Base-by-base conservation (phyloP, 139 green algal species). In the Chlorella sp. region DNA sequence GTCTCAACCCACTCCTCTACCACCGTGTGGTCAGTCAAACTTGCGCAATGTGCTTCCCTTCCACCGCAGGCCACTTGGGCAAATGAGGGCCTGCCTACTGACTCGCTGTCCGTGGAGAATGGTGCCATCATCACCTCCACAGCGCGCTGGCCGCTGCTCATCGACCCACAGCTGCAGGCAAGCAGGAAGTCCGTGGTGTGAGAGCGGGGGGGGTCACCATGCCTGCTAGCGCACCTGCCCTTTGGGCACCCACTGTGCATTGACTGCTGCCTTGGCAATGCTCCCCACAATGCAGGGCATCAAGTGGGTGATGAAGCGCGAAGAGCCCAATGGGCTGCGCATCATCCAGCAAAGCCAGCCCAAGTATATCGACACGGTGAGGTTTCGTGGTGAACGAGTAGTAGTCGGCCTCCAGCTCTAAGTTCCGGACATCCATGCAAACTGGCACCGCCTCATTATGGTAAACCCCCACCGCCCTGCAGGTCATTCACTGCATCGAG, bases 131-230 rank as follows among this genome's bases (percentile, higher is more conserved):
- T 99, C 90, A 95, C 88, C 39, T 95, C 92, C 75, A 94, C 94
- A 19, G 86, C 90, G 2, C 93, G 97, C 30, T 98, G 95, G 95
- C 89, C 94, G 16, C 93, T 99, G 34, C 96, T 99, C 91, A 97
- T 99, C 61, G 97, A 99, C 92, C 97, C 97, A 21, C 97, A 99
- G 92, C 93, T 99, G 91, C 34, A 93, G 92, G 88, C 91, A 93
- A 34, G 42, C 1, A 88, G 28, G 21, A 14, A 22, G 1, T 11
- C 32, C 22, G 11, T 42, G 40, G 28, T 66, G 40, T 64, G 40
- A 39, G 7, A 28, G n/a, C 28, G 2, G 24, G 14, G 36, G 76
- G 76, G 2, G 28, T 16, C 28, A 77, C 30, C 48, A 26, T 71
- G 64, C 64, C 21, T 32, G 64, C 64, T 71, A 28, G 64, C 11